A percentile compares a stretch with the other conserved stretches of the same genome.
Evolutionary conservation across 2,329 filamentous ascomycete genomes (phyloP).

Genomic region (Didymella glomerata): DNA sequence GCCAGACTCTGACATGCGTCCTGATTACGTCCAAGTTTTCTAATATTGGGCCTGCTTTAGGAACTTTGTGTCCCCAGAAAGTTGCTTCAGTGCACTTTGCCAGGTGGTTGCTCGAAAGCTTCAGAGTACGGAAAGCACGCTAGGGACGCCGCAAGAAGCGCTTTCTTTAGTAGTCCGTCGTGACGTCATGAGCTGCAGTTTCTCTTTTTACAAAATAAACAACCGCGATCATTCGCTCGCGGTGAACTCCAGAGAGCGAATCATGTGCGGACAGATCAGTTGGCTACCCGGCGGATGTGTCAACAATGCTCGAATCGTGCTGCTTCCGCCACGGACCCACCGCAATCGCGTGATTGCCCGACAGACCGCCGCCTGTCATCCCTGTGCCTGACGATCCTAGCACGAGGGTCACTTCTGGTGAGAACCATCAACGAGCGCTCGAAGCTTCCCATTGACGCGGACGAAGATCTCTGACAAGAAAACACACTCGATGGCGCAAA

Average conservation of each 20-base stretch:
- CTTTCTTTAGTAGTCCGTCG: background rate
- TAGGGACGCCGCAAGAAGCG: background rate
- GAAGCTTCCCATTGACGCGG: background rate
- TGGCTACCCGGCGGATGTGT: background rate
- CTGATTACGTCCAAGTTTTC: too few relatives aligned
- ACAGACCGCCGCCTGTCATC: background rate
- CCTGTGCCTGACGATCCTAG: background rate
- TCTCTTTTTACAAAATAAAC: background rate
- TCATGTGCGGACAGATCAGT: background rate
- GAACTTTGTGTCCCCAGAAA: too few relatives aligned
- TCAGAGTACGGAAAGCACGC: too few relatives aligned
- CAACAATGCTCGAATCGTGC: background rate
- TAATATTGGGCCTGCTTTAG: too few relatives aligned
- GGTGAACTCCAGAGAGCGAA: background rate
- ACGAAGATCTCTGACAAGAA: background rate
- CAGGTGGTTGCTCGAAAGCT: too few relatives aligned
- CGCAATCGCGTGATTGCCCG: constrained; percentile 8
- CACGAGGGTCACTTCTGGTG: background rate
- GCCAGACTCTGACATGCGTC: too few relatives aligned
- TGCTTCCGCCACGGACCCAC: background rate
- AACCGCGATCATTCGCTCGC: background rate
- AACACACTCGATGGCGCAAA: background rate
- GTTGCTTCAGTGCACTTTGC: too few relatives aligned
- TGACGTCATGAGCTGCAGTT: background rate
- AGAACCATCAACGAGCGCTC: background rate